Evolutionary conservation across 495 filamentous ascomycete genomes (phyloP).

Genomic region (Penicillium desertorum): DNA sequence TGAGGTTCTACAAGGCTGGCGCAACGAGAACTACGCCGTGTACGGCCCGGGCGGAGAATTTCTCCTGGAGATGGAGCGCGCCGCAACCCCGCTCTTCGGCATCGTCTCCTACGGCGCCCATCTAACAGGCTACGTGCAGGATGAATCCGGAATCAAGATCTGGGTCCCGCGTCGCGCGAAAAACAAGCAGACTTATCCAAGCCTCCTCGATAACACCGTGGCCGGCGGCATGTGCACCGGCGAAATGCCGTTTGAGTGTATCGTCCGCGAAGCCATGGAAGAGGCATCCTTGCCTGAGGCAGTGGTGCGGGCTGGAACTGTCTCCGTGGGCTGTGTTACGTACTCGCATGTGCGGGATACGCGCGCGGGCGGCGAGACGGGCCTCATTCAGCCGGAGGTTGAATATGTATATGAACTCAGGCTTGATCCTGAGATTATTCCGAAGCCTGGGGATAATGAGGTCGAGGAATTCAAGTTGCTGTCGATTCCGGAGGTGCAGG

Average conservation of each 20-base stretch:
- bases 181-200: conserved; percentile 78
- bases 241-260: conserved; percentile 72
- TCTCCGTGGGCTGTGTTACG: conserved; percentile 67
- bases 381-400: conserved; percentile 87
- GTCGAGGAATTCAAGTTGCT: conserved; percentile 81
- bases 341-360: conserved; percentile 81
- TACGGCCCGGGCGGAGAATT: conserved; percentile 64
- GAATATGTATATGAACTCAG: conserved; percentile 92
- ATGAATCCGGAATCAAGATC: conserved; percentile 64
- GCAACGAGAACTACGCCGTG: conserved; percentile 83
- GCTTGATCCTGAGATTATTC: conserved; percentile 63
- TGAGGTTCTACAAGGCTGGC: conserved; percentile 75
- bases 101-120: conserved; percentile 88
- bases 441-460: conserved; percentile 78
- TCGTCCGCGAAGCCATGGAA: conserved; percentile 83
- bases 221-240: conserved; percentile 83
- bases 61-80: conserved; percentile 75
- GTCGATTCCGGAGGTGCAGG: conserved; percentile 71
- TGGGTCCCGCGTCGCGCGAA: conserved; percentile 79
- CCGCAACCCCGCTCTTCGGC: conserved; percentile 78
- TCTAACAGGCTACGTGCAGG: conserved; percentile 72
- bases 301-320: conserved; percentile 60
- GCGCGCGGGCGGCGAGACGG: conserved; percentile 78
- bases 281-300: conserved; percentile 80
- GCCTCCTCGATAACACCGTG: conserved; percentile 92